These are phyloP conservation scores for Corymbia maculata DNA, from an alignment of 345 rosid species.

Conservation along the genomic window DNA sequence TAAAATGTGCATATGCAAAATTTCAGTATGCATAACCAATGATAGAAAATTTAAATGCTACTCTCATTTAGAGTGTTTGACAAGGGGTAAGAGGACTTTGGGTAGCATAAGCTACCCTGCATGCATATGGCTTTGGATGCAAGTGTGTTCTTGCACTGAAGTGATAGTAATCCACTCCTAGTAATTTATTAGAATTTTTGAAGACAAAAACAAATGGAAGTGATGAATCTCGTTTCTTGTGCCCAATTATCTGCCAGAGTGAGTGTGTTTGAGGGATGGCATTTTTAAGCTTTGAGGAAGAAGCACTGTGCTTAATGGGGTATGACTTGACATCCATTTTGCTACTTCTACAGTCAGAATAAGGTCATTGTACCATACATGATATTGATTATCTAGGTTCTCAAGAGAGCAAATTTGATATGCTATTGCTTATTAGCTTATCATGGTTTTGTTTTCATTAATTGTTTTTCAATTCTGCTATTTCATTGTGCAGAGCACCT, in stretches of 20 bases:
- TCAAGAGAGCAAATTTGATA: not conserved
- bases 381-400: not conserved
- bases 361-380: not conserved
- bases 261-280: not conserved
- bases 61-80: not conserved
- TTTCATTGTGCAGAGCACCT: constrained; percentile 58
- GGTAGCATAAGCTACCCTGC: not conserved
- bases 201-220: not conserved
- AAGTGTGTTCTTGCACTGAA: not conserved
- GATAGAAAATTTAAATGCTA: not conserved
- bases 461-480: not conserved
- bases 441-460: not conserved
- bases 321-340: not conserved
- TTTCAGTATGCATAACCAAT: not conserved
- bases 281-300: not conserved
- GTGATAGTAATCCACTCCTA: not conserved
- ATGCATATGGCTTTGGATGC: not conserved
- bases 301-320: not conserved
- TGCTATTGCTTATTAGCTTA: not conserved
- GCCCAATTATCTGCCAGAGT: not conserved
- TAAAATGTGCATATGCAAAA: not conserved
- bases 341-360: not conserved
- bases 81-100: not conserved
- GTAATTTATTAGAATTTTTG: not conserved
- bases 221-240: not conserved